Evolutionary conservation across 768 basidiomycete species (phyloP), one percentile per base, ranked within the genome.

Genomic region (Pholiota molesta): DNA sequence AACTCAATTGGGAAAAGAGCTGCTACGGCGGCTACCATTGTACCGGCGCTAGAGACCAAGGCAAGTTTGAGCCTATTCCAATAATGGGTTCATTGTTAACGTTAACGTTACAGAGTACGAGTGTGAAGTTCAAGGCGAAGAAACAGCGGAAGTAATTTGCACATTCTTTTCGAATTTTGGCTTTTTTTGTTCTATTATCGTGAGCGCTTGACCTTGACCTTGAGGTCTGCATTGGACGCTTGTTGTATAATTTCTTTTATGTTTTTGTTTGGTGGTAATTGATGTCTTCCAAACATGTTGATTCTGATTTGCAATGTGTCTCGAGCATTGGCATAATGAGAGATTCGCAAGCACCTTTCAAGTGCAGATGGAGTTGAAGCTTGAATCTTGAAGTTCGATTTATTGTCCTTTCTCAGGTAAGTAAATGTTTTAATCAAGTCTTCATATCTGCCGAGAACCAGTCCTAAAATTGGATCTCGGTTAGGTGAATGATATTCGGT

Each of bases 91-190:
- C 5, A 35, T 47, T 5, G 13, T 37, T 37, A 31, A 57, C 7
- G 26, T 47, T 33, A 42, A 52, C 35, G 31, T 8, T 35, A 3
- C 40, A n/a, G n/a, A 58, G 23, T 39, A 21, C 45, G 35, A 52
- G 26, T 35, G 39, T 62, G 9, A 67, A 65, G 19, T 45, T 60
- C 42, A 66, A 63, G 42, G 19, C 51, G 53, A 65, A 61, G 54
- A 67, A 63, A 53, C 47, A 33, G 23, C 47, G 62, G 35, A 67
- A 65, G 55, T 65, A 63, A 53, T 23, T 17, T 26, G 9, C 26
- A 33, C 6, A n/a, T 10, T 29, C 14, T 26, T 35, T 8, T 7
- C n/a, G n/a, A 35, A 39, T 23, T 42, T 59, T 23, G 13, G 23
- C 51, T 19, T 10, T 21, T 21, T 26, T 26, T 49, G 47, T 21